Base-by-base conservation (phyloP, 2,329 filamentous ascomycete species). In the Cadophora sp. region DNA sequence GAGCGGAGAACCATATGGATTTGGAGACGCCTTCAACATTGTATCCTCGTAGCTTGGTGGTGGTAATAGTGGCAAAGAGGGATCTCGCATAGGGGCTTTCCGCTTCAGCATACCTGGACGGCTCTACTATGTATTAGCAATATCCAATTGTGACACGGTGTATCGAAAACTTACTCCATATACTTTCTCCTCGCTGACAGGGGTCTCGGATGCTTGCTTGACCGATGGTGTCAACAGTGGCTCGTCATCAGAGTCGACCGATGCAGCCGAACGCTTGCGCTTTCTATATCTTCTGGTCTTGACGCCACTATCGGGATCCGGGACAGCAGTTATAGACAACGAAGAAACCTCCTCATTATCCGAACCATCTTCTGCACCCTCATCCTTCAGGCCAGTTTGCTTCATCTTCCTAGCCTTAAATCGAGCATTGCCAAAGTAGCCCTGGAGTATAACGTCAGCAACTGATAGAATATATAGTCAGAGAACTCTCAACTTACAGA, bases 71-170 rank as follows among this genome's bases (percentile, higher is more conserved):
- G 55, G 55, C 14, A 58, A 43, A 3, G 55, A 58, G 11, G 55
- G 55, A 6, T 58, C 55, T 41, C 55, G 39, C 36, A 41, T 39
- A 3, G 55, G 55, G 11, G 55, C 55, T 58, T 58, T 58, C 1
- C 55, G 55, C 20, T 41, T 58, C 9, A 58, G 55, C 55, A 58
- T 58, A 13, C 55, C 55, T 41, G 55, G 55, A 41, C 55, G 55
- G 55, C 55, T 58, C 55, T 58, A 20, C 43, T 58, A 9, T 27
- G 16, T 16, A 22, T 58, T 41, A 58, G 33, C 13, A 58, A 9
- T 58, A 20, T 39, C 14, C 20, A 41, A 27, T 4, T 5, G 4
- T 22, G 11, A 3, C 20, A 13, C n/a, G 3, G 13, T 22, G 16
- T 24, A 24, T 9, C 30, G 5, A 6, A 45, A 4, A 47, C 58